These are phyloP conservation scores for Camellia japonica DNA, from an alignment of 148 eudicot species.

Conservation along the genomic window DNA sequence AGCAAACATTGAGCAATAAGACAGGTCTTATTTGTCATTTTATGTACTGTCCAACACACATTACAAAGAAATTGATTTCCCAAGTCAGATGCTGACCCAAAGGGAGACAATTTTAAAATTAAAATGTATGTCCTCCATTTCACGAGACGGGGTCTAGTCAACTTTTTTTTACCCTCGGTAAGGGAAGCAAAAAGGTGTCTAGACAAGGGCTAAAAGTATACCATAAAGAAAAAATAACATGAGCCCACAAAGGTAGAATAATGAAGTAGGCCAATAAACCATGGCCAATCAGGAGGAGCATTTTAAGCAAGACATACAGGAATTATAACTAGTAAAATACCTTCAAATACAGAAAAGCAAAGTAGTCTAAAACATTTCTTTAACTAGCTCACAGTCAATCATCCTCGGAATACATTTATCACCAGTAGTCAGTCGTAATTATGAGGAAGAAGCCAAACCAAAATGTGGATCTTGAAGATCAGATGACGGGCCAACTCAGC, in stretches of 20 bases:
- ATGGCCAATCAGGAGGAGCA: not conserved
- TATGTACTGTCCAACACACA: not conserved
- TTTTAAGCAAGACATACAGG: not conserved
- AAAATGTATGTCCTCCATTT: not conserved
- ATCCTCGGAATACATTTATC: not conserved
- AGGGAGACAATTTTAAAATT: not conserved
- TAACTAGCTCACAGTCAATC: not conserved
- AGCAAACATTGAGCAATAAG: not conserved
- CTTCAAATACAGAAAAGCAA: not conserved
- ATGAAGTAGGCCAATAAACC: not conserved
- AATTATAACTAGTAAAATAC: not conserved
- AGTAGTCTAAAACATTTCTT: not conserved
- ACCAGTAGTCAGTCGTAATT: not conserved
- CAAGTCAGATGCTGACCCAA: not conserved
- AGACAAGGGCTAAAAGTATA: not conserved
- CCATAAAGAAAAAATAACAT: not conserved
- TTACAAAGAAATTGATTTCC: not conserved
- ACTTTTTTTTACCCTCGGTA: not conserved
- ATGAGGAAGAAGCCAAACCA: not conserved
- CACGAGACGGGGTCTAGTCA: not conserved
- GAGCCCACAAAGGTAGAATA: not conserved
- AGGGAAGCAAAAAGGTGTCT: not conserved
- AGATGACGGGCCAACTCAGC: not conserved
- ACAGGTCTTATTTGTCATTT: not conserved
- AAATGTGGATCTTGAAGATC: not conserved